Evolutionary conservation across 495 filamentous ascomycete genomes (phyloP), one percentile per base, ranked within the genome.

Genomic region (Aspergillus leporis): DNA sequence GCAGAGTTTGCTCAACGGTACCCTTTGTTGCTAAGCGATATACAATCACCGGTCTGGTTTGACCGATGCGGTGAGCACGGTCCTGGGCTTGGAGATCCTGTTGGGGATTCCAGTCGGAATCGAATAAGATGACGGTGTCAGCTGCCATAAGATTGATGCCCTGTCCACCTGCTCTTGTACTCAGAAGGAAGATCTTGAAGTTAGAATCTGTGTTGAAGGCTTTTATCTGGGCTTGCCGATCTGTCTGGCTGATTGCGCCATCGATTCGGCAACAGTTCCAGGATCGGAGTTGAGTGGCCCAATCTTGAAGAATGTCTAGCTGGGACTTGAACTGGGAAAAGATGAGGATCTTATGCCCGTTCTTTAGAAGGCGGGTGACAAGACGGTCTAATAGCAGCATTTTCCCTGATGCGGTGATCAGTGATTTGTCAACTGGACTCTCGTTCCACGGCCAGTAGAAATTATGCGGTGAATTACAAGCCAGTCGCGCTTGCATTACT

Each of bases 261-360:
- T 98, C 94, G 49, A 98, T 96, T 25, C 94, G 90, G 70, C 92
- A 96, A 52, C 90, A 81, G 16, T 84, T 80, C 91, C 91, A 97
- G 8, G 74, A 72, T 5, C 87, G 87, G 0, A 97, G 77, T 1
- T 83, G 77, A 0, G 75, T 77, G 46, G 87, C 91, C 81, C 94
- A 98, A 62, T 92, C 87, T 62, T 95, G 85, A 31, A 98, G 78
- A 46, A 98, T 89, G 66, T 97, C 92, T 5, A 98, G 85, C 65
- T 95, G 92, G 3, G 86, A 93, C 53, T 93, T 94, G 76, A 98
- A 98, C 66, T 98, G 94, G 0, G 90, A 93, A 77, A 98, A 98
- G 64, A 98, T 91, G 58, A 98, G 84, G 36, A 97, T 85, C 68
- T 97, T 97, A 73, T 97, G 93, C 32, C 84, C 87, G 36, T 84